Percentiles rank a stretch among this genome's conserved stretches.
Evolutionary conservation across 495 filamentous ascomycete genomes (phyloP).

Genomic region (Copromyces sp.): DNA sequence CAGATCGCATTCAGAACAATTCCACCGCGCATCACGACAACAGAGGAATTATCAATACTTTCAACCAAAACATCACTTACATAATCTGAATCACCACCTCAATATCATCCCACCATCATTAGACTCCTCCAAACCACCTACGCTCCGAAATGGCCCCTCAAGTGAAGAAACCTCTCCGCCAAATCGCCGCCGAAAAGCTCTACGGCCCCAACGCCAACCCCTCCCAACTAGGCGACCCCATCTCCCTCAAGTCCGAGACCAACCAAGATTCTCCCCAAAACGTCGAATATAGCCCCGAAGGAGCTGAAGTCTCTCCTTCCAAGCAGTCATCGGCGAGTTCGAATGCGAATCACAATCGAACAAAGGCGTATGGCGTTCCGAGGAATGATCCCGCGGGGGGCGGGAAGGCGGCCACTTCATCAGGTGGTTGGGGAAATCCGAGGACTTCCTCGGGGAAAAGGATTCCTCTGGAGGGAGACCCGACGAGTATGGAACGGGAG

Average conservation of each 20-base stretch:
- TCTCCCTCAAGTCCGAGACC: slow-evolving; percentile 33
- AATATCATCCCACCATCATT: too few relatives aligned
- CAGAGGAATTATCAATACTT: too few relatives aligned
- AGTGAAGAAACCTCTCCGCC: slow-evolving; percentile 14
- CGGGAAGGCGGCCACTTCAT: neutral
- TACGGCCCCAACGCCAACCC: slow-evolving; percentile 29
- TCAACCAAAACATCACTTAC: neutral
- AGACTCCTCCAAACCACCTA: too few relatives aligned
- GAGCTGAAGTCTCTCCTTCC: neutral
- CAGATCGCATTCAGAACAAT: neutral
- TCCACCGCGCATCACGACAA: neutral
- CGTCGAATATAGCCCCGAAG: neutral
- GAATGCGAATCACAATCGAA: neutral
- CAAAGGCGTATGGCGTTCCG: neutral
- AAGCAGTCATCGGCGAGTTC: neutral
- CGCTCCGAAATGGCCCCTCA: neutral
- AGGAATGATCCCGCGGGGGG: neutral
- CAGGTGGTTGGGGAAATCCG: neutral
- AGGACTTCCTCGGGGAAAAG: neutral
- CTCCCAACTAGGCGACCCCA: slow-evolving; percentile 31
- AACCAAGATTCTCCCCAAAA: neutral
- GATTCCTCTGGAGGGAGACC: neutral
- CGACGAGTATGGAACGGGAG: slow-evolving; percentile 1
- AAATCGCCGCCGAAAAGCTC: slow-evolving; percentile 25
- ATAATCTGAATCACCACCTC: too few relatives aligned